phyloP scores from a whole-genome alignment of 1,284 basidiomycete species.

The Irpex lacteus region DNA sequence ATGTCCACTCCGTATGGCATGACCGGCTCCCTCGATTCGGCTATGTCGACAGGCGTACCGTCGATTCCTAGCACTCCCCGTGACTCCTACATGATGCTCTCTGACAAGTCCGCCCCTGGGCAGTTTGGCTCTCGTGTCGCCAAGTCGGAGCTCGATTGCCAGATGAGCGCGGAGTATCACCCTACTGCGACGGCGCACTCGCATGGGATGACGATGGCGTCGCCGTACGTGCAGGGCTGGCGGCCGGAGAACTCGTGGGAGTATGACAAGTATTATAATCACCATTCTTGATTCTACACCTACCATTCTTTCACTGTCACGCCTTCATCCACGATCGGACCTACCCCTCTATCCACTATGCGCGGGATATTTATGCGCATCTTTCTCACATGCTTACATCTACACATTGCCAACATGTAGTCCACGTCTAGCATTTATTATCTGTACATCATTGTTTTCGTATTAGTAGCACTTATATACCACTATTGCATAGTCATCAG shows the following conservation, averaged over 20 bases:
- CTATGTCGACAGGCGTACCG: not conserved
- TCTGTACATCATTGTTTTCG: not conserved
- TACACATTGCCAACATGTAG: too few species aligned
- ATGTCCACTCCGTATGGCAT: not conserved
- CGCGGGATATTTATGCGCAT: too few species aligned
- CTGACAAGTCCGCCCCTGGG: slow-evolving; percentile 9
- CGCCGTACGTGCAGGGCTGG: slow-evolving; percentile 14
- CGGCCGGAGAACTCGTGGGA: slow-evolving; percentile 9
- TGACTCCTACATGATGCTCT: slow-evolving; percentile 10
- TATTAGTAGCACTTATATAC: not conserved
- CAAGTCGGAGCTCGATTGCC: slow-evolving; percentile 10
- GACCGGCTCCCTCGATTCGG: not conserved
- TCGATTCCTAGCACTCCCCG: slow-evolving; percentile 14
- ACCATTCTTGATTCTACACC: not conserved
- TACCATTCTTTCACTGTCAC: too few species aligned
- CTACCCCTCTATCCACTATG: too few species aligned
- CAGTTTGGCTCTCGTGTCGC: not conserved
- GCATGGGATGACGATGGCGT: slow-evolving; percentile 11
- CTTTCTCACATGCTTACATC: too few species aligned
- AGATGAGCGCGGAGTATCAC: slow-evolving; percentile 11
- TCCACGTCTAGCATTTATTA: too few species aligned
- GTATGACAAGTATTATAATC: slow-evolving; percentile 10
- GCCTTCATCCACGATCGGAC: too few species aligned
- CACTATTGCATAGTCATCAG: not conserved
- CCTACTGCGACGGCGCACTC: slow-evolving; percentile 10